Evolutionary conservation across 306 rosid species (phyloP).

Genomic region (Castanopsis chinensis): DNA sequence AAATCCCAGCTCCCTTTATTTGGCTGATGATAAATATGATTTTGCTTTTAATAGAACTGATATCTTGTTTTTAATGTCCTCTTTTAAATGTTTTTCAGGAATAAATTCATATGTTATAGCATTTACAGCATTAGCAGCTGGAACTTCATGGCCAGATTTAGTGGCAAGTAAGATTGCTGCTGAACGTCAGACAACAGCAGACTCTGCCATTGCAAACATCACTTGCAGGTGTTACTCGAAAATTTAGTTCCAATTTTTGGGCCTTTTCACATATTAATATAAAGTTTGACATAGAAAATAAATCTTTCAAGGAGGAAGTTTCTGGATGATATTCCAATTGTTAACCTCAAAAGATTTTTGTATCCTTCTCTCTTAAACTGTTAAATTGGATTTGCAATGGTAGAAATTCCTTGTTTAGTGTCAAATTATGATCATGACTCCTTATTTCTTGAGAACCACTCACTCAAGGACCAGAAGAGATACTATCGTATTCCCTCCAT

Average conservation of each 20-base stretch:
- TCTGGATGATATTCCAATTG: constrained; percentile 9
- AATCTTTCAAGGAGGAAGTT: constrained; percentile 12
- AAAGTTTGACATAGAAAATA: constrained; percentile 6
- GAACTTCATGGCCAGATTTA: constrained; percentile 99
- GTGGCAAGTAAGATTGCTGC: constrained; percentile 99
- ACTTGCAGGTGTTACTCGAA: constrained; percentile 80
- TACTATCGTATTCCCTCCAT: background rate
- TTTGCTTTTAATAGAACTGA: background rate
- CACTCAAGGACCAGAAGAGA: background rate
- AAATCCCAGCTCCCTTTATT: constrained; percentile 15
- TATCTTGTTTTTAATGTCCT: constrained; percentile 9
- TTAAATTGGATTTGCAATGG: background rate
- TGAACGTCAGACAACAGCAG: constrained; percentile 91
- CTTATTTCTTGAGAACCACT: background rate
- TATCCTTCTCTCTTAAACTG: background rate
- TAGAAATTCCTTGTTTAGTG: background rate
- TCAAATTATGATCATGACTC: background rate
- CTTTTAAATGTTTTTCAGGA: constrained; percentile 42
- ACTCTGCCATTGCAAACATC: constrained; percentile 96
- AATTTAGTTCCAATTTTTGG: constrained; percentile 18
- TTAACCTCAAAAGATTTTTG: background rate
- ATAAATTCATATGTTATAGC: constrained; percentile 93
- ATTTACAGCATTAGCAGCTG: constrained; percentile 85
- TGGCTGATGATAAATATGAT: constrained; percentile 12
- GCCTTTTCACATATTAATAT: constrained; percentile 16